phyloP scores from a whole-genome alignment of 1,284 basidiomycete genomes.

The Sanghuangporus weigelae region DNA sequence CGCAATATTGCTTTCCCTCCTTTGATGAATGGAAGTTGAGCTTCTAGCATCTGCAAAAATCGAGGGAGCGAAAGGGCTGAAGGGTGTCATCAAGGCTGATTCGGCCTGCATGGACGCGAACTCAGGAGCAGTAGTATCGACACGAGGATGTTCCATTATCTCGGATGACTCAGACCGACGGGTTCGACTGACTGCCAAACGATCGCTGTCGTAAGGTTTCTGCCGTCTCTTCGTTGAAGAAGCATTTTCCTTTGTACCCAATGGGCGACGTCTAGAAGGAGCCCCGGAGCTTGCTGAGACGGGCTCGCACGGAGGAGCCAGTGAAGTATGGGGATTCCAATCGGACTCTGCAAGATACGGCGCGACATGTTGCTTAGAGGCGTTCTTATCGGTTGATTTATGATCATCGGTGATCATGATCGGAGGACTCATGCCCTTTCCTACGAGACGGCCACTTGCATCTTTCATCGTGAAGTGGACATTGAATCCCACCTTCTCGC shows the following conservation, averaged over 20 bases:
- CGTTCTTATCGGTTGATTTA: slow-evolving; percentile 62
- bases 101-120: neutral
- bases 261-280: slow-evolving; percentile 40
- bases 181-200: neutral
- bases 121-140: neutral
- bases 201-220: slow-evolving; percentile 50
- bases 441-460: slow-evolving; percentile 75
- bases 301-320: slow-evolving; percentile 36
- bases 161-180: neutral
- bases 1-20: neutral
- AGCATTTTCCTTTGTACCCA: slow-evolving; percentile 24
- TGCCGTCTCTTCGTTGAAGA: slow-evolving; percentile 36
- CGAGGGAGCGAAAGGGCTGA: slow-evolving; percentile 9
- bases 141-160: slow-evolving; percentile 1
- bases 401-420: slow-evolving; percentile 99
- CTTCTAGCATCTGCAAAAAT: slow-evolving; percentile 5
- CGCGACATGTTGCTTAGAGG: slow-evolving; percentile 22
- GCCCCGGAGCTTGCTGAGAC: slow-evolving; percentile 28
- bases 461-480: slow-evolving; percentile 90
- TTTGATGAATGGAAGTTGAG: slow-evolving; percentile 1
- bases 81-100: neutral
- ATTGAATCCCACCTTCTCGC: slow-evolving; percentile 94
- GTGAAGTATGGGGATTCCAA: slow-evolving; percentile 18
- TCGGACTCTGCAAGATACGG: slow-evolving; percentile 22
- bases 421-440: slow-evolving; percentile 79